phyloP scores from a whole-genome alignment of 2,329 filamentous ascomycete species.

The Elsinoe ampelina region DNA sequence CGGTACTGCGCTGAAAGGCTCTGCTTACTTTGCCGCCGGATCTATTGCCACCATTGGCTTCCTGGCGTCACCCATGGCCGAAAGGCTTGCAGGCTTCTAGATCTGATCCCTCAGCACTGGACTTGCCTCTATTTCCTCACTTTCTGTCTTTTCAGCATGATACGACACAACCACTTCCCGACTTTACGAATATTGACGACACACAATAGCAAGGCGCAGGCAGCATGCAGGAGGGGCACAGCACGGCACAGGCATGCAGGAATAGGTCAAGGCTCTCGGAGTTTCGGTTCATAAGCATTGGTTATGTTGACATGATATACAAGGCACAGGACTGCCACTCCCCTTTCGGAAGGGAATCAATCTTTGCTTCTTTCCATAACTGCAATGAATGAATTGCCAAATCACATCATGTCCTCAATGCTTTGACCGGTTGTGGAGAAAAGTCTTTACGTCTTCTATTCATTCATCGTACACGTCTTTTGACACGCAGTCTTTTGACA shows the following conservation, averaged over 20 bases:
- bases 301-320: background rate
- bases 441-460: background rate
- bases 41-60: slow-evolving; percentile 11
- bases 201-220: background rate
- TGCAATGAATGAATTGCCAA: background rate
- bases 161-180: background rate
- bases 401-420: background rate
- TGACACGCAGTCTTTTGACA: too few species aligned
- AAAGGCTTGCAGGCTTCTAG: background rate
- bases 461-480: background rate
- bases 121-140: background rate
- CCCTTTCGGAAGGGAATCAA: background rate
- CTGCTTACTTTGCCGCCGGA: background rate
- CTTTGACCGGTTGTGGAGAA: background rate
- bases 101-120: background rate
- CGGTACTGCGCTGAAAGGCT: background rate
- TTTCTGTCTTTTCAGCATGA: background rate
- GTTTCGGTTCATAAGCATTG: background rate
- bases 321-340: too few species aligned
- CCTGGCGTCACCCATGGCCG: slow-evolving; percentile 3
- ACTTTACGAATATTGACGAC: background rate
- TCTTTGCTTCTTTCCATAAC: background rate
- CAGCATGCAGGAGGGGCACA: background rate
- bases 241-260: background rate
- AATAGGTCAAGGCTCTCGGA: background rate